Base-by-base conservation (phyloP, 1,284 basidiomycete species). In the Neolentinus lepideus region DNA sequence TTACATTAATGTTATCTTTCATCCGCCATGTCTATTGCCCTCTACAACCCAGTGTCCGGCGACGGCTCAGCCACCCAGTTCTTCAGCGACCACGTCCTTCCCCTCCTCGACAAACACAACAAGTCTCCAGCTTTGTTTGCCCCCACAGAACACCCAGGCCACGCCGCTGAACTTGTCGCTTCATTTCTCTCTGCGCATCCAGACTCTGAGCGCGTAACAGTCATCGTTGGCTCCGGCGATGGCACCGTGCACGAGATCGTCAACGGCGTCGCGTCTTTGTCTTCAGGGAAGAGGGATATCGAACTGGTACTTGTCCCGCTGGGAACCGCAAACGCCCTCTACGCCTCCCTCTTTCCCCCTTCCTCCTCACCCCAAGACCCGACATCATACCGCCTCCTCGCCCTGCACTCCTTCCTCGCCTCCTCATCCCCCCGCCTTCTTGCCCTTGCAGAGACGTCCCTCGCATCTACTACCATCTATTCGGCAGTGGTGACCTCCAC, bases 251-350 rank as follows among this genome's bases (percentile, higher is more conserved):
- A 94, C 66, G 92, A 95, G 66, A 79, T 94, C 55, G 75, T 93
- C 62, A 87, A 89, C 58, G 73, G 76, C n/a, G n/a, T n/a, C n/a
- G n/a, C n/a, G n/a, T n/a, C n/a, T n/a, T n/a, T n/a, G n/a, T n/a
- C n/a, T n/a, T n/a, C n/a, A n/a, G n/a, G n/a, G n/a, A 4, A 16
- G 26, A 24, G 35, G 12, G 45, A 62, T 43, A 58, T 82, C 48
- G 64, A 67, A 29, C 69, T 88, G 56, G 80, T 74, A 10, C 73
- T 89, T 31, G 74, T 90, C 14, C 94, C 94, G 2, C 83, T 83
- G 45, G 95, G 95, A 10, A 98, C 94, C n/a, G 94, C 93, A 19
- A 98, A 98, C 66, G 95, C 95, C 0, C 75, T 97, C n/a, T 94
- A 88, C 67, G 78, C 79, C 54, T 87, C 76, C 48, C 69, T 84